Percentiles rank a stretch among this genome's conserved stretches.
Conservation (phyloP, 1,139 yeast genomes). For the Nakaseomyces kungkrabaensis region DNA sequence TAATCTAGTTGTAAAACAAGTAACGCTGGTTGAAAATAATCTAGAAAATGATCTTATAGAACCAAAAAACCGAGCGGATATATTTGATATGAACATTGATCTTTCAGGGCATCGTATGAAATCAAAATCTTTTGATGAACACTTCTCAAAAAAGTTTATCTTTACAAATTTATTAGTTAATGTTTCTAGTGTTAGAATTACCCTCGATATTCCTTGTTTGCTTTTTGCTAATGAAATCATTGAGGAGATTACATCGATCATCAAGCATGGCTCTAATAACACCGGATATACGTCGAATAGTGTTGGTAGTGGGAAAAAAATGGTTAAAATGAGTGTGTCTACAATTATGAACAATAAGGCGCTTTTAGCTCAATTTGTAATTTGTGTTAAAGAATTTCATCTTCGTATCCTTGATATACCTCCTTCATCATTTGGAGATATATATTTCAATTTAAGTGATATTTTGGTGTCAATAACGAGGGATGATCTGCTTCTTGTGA, state of each 20-base stretch:
- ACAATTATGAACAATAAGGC: not conserved
- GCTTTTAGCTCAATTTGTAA: not conserved
- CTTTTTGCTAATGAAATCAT: not conserved
- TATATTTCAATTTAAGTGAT: conserved; percentile 27
- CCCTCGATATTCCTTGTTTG: not conserved
- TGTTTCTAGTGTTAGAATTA: not conserved
- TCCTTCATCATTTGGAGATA: conserved; percentile 36
- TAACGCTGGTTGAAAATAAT: not conserved
- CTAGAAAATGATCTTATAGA: not conserved
- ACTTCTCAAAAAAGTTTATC: not conserved
- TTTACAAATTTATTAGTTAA: not conserved
- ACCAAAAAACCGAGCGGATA: not conserved
- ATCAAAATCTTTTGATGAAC: not conserved
- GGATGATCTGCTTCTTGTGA: conserved; percentile 32
- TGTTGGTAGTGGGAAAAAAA: not conserved
- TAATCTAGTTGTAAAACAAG: not conserved
- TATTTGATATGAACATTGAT: not conserved
- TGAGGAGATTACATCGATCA: not conserved
- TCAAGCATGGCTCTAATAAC: not conserved
- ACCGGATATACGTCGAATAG: not conserved
- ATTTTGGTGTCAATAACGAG: conserved; percentile 31
- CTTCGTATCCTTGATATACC: not conserved
- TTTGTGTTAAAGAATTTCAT: not conserved
- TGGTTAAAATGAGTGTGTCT: not conserved
- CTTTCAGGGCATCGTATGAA: not conserved